These are phyloP conservation scores for Agarophyton chilense DNA, from an alignment of 23 red algal species.

Conservation along the genomic window DNA sequence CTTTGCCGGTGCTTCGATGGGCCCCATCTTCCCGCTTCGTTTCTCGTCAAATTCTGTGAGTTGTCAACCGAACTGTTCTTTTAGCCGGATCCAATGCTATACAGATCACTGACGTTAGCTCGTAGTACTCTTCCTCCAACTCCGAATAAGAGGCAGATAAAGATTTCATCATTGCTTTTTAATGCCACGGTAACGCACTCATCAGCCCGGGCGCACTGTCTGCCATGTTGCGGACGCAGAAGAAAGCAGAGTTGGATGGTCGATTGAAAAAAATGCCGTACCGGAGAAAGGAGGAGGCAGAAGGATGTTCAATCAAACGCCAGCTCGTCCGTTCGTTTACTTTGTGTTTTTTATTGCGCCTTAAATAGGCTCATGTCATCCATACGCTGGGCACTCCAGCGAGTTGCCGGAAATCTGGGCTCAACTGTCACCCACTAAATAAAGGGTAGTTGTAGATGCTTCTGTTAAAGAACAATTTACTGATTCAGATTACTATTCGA, in stretches of 20 bases:
- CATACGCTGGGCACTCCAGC: no score
- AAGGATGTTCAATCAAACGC: conserved; percentile 25
- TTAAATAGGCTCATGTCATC: no score
- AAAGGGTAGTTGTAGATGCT: no score
- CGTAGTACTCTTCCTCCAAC: conserved; percentile 8
- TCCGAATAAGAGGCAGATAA: conserved; percentile 5
- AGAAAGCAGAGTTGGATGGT: not conserved
- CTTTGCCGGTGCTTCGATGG: not conserved
- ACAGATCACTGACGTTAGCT: not conserved
- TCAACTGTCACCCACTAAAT: no score
- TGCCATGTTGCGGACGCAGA: not conserved
- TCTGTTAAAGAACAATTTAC: no score
- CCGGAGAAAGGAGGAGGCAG: not conserved
- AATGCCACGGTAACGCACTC: not conserved
- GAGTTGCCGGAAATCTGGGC: no score
- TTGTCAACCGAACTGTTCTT: not conserved
- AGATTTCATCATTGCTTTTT: not conserved
- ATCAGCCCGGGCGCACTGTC: not conserved
- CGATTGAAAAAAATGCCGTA: conserved; percentile 25
- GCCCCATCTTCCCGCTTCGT: not conserved
- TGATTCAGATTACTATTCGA: no score
- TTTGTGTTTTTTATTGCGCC: no score
- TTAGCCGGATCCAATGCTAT: not conserved
- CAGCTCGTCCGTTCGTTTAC: no score
- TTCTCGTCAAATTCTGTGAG: not conserved